Base-by-base conservation (phyloP, 805 yeast species). In the Sugiyamaella smithiae region DNA sequence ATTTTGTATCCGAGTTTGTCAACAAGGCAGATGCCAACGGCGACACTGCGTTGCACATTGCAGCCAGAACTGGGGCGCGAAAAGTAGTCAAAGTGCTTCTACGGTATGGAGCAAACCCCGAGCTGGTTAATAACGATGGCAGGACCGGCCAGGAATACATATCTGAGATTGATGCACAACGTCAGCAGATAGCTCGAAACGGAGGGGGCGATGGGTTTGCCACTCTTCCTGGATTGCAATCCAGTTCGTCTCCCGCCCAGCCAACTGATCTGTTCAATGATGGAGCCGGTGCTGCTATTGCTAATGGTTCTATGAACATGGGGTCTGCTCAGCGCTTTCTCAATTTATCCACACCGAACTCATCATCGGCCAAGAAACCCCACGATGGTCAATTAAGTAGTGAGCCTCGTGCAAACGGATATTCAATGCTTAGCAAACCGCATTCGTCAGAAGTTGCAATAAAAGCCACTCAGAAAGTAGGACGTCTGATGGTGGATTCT, bases 11-110 rank as follows among this genome's bases (percentile, higher is more conserved):
- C 19, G 68, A 66, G 19, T 61, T 78, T 59, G 57, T 80, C 12
- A 85, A 88, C 60, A 89, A 83, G 57, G 87, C 80, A 61, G 98
- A 93, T 65, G 74, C 73, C 19, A 75, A 81, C 52, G 97, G 97
- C 3, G 88, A 89, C 57, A 88, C 97, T 0, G 88, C 95, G 5
- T 68, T 89, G 43, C 95, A 88, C 59, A 70, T 91, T 40, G 89
- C 96, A 0, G 78, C 81, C 12, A 72, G 80, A 31, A 68, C 78
- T 6, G 76, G 77, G 2, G 77, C 83, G 45, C 64, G 74, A 11
- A 64, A 66, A 28, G 65, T 80, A 24, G 67, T 72, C 23, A 68
- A 69, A 29, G 65, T 70, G 16, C 65, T 81, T 44, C 54, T 75
- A 35, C 69, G 74, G 42, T 70, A 76, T 56, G 72, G 76, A 23